Evolutionary conservation across 306 rosid species (phyloP).

Genomic region (Leucaena leucocephala): DNA sequence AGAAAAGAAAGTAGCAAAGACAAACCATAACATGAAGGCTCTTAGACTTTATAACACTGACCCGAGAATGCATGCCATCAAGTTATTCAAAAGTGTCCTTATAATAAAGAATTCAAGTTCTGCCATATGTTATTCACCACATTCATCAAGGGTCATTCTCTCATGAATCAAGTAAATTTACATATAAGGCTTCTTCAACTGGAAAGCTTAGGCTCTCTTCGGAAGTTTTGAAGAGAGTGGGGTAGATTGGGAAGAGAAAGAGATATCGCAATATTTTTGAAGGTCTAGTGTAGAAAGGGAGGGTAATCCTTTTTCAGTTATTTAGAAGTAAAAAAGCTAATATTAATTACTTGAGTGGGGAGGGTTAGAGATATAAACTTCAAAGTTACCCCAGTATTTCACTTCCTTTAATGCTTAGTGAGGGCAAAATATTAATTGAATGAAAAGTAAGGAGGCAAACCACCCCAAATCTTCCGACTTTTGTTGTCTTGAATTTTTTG

Average conservation of each 20-base stretch:
- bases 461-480: neutral
- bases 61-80: neutral
- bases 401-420: neutral
- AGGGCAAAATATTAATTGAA: neutral
- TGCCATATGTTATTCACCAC: no score
- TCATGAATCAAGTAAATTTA: neutral
- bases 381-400: neutral
- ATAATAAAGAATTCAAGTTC: neutral
- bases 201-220: neutral
- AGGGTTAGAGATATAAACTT: neutral
- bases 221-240: neutral
- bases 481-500: neutral
- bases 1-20: neutral
- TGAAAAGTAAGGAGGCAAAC: neutral
- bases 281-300: neutral
- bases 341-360: neutral
- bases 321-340: neutral
- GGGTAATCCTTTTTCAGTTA: neutral
- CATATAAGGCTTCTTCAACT: neutral
- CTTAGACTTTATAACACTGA: neutral
- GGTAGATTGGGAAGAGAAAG: neutral
- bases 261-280: neutral
- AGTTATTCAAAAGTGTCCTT: neutral
- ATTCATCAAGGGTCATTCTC: neutral
- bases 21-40: neutral